Base-by-base conservation (phyloP, 805 yeast species). In the Myxozyma vanderwaltii region DNA sequence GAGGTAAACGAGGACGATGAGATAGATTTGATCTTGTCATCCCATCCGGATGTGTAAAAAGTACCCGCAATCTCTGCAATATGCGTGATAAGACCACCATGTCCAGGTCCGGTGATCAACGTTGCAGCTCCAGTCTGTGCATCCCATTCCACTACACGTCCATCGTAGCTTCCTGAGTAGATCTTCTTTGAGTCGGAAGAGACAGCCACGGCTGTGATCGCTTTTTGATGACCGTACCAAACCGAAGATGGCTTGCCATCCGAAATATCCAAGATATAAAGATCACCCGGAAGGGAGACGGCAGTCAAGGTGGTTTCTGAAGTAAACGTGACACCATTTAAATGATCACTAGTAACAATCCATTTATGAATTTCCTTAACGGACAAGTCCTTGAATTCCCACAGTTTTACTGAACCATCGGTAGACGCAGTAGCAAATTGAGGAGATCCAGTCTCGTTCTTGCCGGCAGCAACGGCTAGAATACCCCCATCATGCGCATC, bases 361-460 rank as follows among this genome's bases (percentile, higher is more conserved):
- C 90, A 88, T 3, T 81, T 77, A 48, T 80, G 74, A 4, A 78
- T 47, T 12, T 76, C 65, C 4, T 44, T 36, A 8, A 61, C 29
- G 56, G 78, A 74, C 29, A 81, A 81, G 21, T 70, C 63, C 29
- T 76, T 79, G 23, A 78, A 77, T 61, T 77, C 78, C 86, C 92
- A 88, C 17, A 82, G 68, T 69, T 88, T 88, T 43, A 91, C 77
- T 3, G 86, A 75, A 35, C 83, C 81, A 74, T 94, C 98, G 1
- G 97, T 94, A 15, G 96, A 85, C 10, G 88, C 82, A 3, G 97
- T 89, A 23, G 85, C 88, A 91, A 88, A 48, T 72, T 71, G 21
- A 70, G 63, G 1, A 83, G 77, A 64, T 81, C 83, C 27, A 77
- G 76, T 51, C 79, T 76, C 92, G 96, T 21, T 36, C 45, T 53